Evolutionary conservation across 306 rosid species (phyloP), one percentile per base, ranked within the genome.

Genomic region (Castanopsis chinensis): DNA sequence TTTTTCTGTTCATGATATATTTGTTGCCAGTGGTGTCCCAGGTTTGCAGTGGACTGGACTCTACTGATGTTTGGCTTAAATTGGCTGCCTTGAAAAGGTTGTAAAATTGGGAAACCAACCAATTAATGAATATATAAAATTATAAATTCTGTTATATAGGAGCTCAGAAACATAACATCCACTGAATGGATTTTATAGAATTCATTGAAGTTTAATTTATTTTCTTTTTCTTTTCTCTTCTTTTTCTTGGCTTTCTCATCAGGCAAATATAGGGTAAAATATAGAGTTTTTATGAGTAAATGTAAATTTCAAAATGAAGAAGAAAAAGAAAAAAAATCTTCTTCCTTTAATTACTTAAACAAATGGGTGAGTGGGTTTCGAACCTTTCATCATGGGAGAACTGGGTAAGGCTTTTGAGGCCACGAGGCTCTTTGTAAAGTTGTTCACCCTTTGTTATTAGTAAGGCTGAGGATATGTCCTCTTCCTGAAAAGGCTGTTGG

Each of bases 11-110:
- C n/a, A 7, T 63, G 37, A 74, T 33, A 52, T 61, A 4, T 52
- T 28, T 61, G 81, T 52, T 61, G 41, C 78, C 18, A 3, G 49
- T n/a, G 13, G 13, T 25, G 60, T 37, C 56, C 19, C 19, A 25
- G 53, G 53, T 49, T 49, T 49, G 53, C 53, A 72, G 65, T 82
- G 76, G 64, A 73, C 30, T 77, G 63, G 64, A 81, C 74, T 69
- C 59, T n/a, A 56, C 18, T 69, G 55, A 58, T 80, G 68, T 41
- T 41, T 41, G 45, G 45, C 33, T 73, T 80, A 43, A 76, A 32
- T 59, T 41, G 71, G 69, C 70, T 72, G 6, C 81, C 56, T 57
- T 69, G 27, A 69, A 61, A 75, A 53, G 55, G 73, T 51, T 32
- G 54, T 20, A 67, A 32, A 8, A 23, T 4, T 41, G 21, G 30